A percentile compares a stretch with the other conserved stretches of the same genome.
phyloP scores from a whole-genome alignment of 2,329 filamentous ascomycete genomes.

The Polychaeton citri region DNA sequence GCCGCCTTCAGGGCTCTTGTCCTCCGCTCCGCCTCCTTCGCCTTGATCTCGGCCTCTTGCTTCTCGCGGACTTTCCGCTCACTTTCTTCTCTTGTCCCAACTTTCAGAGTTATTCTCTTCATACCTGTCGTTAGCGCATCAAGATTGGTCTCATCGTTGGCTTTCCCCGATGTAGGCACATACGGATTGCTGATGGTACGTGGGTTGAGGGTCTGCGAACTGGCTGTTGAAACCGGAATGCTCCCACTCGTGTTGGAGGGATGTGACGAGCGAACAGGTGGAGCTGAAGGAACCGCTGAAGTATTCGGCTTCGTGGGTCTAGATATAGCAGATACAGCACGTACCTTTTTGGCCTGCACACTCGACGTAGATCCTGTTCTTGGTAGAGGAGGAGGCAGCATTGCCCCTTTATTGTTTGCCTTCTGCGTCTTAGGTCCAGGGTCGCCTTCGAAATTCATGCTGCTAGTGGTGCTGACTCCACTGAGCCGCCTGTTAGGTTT shows the following conservation, averaged over 20 bases:
- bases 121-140: slow-evolving; percentile 40
- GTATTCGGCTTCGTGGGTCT: slow-evolving; percentile 10
- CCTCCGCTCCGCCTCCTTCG: slow-evolving; percentile 17
- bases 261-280: neutral
- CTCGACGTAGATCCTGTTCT: neutral
- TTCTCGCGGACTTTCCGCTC: slow-evolving; percentile 27
- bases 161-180: neutral
- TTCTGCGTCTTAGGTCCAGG: no score
- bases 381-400: slow-evolving; percentile 1
- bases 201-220: neutral
- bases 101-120: slow-evolving; percentile 45
- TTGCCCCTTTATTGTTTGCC: neutral
- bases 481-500: slow-evolving; percentile 15
- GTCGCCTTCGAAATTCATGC: slow-evolving; percentile 4
- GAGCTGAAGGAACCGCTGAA: neutral
- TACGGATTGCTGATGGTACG: slow-evolving; percentile 25
- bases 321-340: no score
- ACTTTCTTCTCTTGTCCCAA: slow-evolving; percentile 45
- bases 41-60: slow-evolving; percentile 35
- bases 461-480: slow-evolving; percentile 15
- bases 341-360: slow-evolving; percentile 15
- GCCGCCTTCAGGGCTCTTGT: slow-evolving; percentile 19
- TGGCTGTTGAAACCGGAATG: neutral
- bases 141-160: slow-evolving; percentile 24
- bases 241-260: neutral